phyloP scores from a whole-genome alignment of 177 flowering plant genomes.

The Telopea speciosissima region DNA sequence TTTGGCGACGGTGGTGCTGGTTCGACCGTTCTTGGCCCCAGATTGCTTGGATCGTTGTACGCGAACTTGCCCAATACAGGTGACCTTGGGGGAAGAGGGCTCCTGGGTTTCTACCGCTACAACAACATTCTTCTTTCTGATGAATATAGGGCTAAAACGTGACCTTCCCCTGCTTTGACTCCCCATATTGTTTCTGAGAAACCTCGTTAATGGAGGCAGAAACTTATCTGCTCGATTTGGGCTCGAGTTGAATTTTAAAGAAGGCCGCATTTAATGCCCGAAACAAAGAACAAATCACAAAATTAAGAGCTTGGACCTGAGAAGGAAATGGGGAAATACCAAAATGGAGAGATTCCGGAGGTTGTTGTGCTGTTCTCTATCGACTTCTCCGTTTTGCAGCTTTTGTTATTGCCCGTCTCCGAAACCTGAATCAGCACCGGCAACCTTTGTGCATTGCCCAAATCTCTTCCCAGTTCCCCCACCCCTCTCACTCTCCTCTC shows the following conservation, averaged over 20 bases:
- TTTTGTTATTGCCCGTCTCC: no score
- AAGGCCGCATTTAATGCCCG: constrained; percentile 29
- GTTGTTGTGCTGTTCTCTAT: background rate
- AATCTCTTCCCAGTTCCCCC: no score
- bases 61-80: constrained; percentile 80
- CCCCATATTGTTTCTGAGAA: constrained; percentile 48
- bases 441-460: background rate
- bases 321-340: no score
- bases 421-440: background rate
- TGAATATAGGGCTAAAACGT: constrained; percentile 53
- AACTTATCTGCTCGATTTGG: constrained; percentile 58
- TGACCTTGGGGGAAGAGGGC: constrained; percentile 86
- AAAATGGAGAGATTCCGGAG: background rate
- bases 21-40: background rate
- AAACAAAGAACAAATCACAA: background rate
- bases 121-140: constrained; percentile 24
- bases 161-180: constrained; percentile 63
- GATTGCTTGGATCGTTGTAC: constrained; percentile 32
- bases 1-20: background rate
- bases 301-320: no score
- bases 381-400: background rate
- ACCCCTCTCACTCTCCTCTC: no score
- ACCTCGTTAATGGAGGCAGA: constrained; percentile 70
- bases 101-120: constrained; percentile 42
- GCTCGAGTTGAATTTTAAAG: constrained; percentile 54